Evolutionary conservation across 2,329 filamentous ascomycete species (phyloP).

Genomic region (Scedosporium minutisporum): DNA sequence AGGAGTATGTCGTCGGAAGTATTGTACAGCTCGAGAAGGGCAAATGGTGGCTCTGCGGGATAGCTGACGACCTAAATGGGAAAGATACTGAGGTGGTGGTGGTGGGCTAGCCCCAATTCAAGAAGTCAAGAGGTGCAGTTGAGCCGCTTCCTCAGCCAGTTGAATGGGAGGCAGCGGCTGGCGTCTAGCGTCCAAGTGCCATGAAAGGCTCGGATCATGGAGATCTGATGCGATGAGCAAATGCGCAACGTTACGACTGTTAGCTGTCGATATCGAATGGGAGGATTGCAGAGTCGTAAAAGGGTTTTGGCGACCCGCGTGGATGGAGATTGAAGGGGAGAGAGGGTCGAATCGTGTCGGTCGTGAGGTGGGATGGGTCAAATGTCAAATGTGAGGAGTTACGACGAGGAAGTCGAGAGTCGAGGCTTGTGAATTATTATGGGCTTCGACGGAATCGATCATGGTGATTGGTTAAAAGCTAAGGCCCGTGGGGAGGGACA

Average conservation of each 20-base stretch:
- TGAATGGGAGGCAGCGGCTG: not conserved
- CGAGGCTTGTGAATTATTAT: too few species aligned
- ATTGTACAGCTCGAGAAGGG: not conserved
- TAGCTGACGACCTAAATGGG: not conserved
- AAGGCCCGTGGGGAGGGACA: too few species aligned
- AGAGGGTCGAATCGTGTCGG: too few species aligned
- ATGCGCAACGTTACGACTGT: not conserved
- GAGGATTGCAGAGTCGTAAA: too few species aligned
- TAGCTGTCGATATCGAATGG: not conserved
- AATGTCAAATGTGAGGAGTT: too few species aligned
- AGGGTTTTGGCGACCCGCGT: too few species aligned
- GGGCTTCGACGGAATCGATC: too few species aligned
- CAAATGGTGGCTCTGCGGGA: not conserved
- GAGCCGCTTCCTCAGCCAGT: conserved; percentile 1
- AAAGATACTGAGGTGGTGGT: not conserved
- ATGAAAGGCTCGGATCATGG: not conserved
- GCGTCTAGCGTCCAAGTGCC: not conserved
- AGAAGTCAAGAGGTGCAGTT: not conserved
- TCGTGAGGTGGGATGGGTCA: too few species aligned
- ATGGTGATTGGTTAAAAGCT: too few species aligned
- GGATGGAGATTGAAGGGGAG: too few species aligned
- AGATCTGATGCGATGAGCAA: not conserved
- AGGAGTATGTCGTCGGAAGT: not conserved
- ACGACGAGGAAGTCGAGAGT: too few species aligned
- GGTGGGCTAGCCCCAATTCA: not conserved